Base-by-base conservation (phyloP, 148 eudicot species). In the Heliosperma pusillum region DNA sequence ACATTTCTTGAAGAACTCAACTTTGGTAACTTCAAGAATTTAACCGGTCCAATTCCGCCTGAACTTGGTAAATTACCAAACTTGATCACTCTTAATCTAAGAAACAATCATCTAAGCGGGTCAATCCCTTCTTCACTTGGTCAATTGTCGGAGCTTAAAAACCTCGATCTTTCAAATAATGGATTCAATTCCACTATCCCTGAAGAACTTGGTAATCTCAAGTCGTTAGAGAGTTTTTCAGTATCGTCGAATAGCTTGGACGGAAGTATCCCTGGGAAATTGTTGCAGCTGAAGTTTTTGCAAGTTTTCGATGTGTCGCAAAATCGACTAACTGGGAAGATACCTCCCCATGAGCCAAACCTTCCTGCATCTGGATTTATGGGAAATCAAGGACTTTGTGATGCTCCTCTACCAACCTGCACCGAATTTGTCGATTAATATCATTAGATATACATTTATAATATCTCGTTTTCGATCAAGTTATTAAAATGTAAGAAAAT, bases 241-340 rank as follows among this genome's bases (percentile, higher is more conserved):
- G 2, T 92, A 50, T 87, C 86, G 67, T 82, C 88, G 3, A 92
- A 90, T 80, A 88, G 76, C 69, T 77, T 92, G 36, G 56, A 89
- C 0, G 97, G 97, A 50, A 16, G 17, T 50, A 50, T 33, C 11
- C 70, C 21, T 3, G 87, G 29, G 79, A 68, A 3, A 0, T 27
- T 3, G 17, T 4, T 50, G 55, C 17, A 50, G 0, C 1, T 50
- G 55, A 4, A 13, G 55, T 12, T 4, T 4, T 15, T 50, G 16
- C 5, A 50, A 11, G 3, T 12, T 12, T 11, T 50, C 55, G 16
- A 50, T 50, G 55, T 50, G 55, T 10, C 1, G 10, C 5, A 50
- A 3, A 50, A 50, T 50, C 55, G 55, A 13, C 55, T 50, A 16
- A 50, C 19, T 16, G 16, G 55, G 2, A 50, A 16, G 55, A 50